These are phyloP conservation scores for Xylariaceae sp. DNA, from an alignment of 2,329 filamentous ascomycete species.

Conservation along the genomic window DNA sequence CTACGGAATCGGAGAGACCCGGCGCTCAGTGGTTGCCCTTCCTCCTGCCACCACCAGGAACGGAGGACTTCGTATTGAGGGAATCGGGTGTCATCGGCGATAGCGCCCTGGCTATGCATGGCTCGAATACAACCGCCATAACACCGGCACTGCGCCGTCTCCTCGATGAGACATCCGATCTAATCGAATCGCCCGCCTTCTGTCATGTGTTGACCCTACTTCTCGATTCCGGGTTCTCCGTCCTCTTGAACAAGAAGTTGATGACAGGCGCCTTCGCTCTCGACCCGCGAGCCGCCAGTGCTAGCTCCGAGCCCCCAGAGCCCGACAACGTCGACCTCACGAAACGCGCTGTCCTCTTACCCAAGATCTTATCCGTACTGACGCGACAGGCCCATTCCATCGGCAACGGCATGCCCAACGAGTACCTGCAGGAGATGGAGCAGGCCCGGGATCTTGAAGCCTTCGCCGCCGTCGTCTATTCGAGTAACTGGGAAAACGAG, in stretches of 20 bases:
- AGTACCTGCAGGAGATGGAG: conserved; percentile 71
- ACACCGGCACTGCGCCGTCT: conserved; percentile 66
- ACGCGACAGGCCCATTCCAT: conserved; percentile 88
- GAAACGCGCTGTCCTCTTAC: conserved; percentile 51
- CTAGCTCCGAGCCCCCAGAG: conserved; percentile 30
- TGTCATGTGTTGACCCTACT: conserved; percentile 78
- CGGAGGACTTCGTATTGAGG: conserved; percentile 77
- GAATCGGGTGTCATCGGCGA: conserved; percentile 73
- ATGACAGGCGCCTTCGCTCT: conserved; percentile 66
- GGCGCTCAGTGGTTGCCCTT: conserved; percentile 72
- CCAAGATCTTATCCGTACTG: conserved; percentile 82
- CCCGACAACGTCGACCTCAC: conserved; percentile 2
- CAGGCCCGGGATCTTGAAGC: conserved; percentile 69
- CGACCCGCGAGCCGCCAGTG: conserved; percentile 22
- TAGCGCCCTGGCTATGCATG: conserved; percentile 34
- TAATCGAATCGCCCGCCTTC: conserved; percentile 91
- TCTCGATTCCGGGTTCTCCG: conserved; percentile 81
- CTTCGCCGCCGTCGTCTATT: conserved; percentile 83
- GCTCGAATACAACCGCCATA: conserved; percentile 32
- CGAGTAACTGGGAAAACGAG: conserved; percentile 72
- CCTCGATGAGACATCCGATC: conserved; percentile 90
- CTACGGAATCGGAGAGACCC: conserved; percentile 36
- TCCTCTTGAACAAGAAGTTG: conserved; percentile 77
- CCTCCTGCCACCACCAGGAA: conserved; percentile 70
- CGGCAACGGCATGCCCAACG: conserved; percentile 69